phyloP scores from a whole-genome alignment of 2,329 filamentous ascomycete species.

The Hymenoscyphus salicellus region DNA sequence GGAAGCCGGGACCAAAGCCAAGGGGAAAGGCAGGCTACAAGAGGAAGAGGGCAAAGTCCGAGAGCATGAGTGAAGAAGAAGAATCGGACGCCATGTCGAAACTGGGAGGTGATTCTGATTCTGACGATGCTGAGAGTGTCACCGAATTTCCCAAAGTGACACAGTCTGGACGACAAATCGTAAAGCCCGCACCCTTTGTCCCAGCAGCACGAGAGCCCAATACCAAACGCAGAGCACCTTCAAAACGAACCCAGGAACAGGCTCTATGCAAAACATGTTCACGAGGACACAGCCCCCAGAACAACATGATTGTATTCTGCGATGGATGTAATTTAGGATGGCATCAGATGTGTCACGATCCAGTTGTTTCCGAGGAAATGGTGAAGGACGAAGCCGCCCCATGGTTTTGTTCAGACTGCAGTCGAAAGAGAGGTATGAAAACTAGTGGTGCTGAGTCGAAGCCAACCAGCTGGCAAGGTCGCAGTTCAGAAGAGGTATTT shows the following conservation, averaged over 20 bases:
- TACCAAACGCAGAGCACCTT: constrained; percentile 40
- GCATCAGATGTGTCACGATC: constrained; percentile 80
- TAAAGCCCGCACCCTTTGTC: constrained; percentile 62
- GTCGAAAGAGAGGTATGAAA: constrained; percentile 46
- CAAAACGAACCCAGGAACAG: constrained; percentile 59
- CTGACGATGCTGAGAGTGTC: constrained; percentile 41
- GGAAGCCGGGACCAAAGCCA: constrained; percentile 15
- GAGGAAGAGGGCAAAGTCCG: constrained; percentile 32
- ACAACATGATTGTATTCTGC: constrained; percentile 82
- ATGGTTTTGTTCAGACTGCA: constrained; percentile 69
- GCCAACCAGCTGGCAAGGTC: constrained; percentile 37
- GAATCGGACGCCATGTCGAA: constrained; percentile 35
- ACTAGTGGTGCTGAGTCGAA: constrained; percentile 34
- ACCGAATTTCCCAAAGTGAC: constrained; percentile 61
- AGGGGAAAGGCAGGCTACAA: constrained; percentile 30
- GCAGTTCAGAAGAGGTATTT: constrained; percentile 42
- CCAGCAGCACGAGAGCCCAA: constrained; percentile 49
- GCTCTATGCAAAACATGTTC: constrained; percentile 70
- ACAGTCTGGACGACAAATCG: constrained; percentile 71
- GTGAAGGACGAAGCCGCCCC: constrained; percentile 63
- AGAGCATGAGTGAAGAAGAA: constrained; percentile 28
- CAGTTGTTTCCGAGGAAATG: constrained; percentile 67
- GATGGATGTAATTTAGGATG: constrained; percentile 76
- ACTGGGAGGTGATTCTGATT: constrained; percentile 39
- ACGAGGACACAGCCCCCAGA: constrained; percentile 66